phyloP scores from a whole-genome alignment of 164 flowering plant genomes.

The Sextonia rubra region DNA sequence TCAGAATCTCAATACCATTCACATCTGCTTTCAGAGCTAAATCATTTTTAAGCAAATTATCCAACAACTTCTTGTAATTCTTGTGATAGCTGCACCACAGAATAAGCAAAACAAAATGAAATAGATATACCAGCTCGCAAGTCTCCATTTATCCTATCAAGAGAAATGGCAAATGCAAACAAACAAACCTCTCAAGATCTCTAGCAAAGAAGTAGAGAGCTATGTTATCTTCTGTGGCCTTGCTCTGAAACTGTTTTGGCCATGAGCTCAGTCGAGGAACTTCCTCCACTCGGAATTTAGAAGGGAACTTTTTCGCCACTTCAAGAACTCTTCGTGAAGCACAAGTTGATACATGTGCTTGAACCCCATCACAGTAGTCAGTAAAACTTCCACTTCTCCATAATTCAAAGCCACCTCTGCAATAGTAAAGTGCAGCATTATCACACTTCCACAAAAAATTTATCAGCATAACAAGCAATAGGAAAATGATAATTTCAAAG shows the following conservation, averaged over 20 bases:
- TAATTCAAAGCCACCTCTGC: conserved; percentile 79
- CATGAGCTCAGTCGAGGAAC: conserved; percentile 69
- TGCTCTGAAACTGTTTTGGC: conserved; percentile 71
- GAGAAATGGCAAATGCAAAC: background rate
- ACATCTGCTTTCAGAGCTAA: conserved; percentile 77
- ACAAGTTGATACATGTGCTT: conserved; percentile 80
- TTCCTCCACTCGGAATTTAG: conserved; percentile 52
- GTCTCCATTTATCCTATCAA: background rate
- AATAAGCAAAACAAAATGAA: conserved; percentile 1
- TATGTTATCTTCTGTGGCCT: conserved; percentile 67
- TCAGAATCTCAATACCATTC: conserved; percentile 70
- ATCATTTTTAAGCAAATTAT: conserved; percentile 71
- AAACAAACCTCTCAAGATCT: conserved; percentile 67
- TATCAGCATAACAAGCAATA: background rate
- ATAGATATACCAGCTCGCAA: background rate
- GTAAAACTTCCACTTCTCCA: conserved; percentile 39
- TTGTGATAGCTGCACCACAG: conserved; percentile 58
- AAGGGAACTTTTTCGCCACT: conserved; percentile 50
- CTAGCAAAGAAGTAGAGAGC: conserved; percentile 92
- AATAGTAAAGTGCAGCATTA: conserved; percentile 3
- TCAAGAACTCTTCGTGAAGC: conserved; percentile 80
- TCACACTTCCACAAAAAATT: background rate
- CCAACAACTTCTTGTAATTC: conserved; percentile 61
- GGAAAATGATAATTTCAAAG: background rate
- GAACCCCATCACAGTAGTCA: conserved; percentile 62